phyloP scores from a whole-genome alignment of 1,284 basidiomycete genomes.

The Apiotrichum porosum region DNA sequence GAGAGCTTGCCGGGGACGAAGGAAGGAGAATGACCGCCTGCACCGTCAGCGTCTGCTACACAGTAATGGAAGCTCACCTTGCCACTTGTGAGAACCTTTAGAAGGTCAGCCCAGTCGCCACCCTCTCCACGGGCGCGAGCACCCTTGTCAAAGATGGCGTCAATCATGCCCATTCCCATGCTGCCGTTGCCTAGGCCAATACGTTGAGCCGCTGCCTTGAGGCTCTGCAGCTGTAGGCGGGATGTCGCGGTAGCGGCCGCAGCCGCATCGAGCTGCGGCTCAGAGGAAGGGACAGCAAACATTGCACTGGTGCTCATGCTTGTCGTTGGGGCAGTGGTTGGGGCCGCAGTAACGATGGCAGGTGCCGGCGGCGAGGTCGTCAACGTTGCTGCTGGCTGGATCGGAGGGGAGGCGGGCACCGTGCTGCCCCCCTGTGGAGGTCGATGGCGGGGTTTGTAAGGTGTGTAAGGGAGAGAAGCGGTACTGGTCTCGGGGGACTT shows the following conservation, averaged over 20 bases:
- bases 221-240: constrained; percentile 64
- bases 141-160: constrained; percentile 65
- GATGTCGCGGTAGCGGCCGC: constrained; percentile 26
- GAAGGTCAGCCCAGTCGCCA: constrained; percentile 70
- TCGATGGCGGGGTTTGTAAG: constrained; percentile 16
- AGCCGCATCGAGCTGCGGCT: neutral
- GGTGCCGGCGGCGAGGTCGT: neutral
- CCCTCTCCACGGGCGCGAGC: constrained; percentile 60
- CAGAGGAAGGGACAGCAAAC: constrained; percentile 28
- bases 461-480: neutral
- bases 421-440: constrained; percentile 5
- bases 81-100: constrained; percentile 61
- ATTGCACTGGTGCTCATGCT: constrained; percentile 23
- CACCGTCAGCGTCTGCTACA: neutral
- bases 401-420: neutral
- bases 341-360: neutral
- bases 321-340: constrained; percentile 8
- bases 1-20: constrained; percentile 52
- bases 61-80: constrained; percentile 55
- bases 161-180: constrained; percentile 77
- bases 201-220: constrained; percentile 71
- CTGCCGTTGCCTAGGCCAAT: constrained; percentile 65
- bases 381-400: neutral
- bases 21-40: constrained; percentile 77
- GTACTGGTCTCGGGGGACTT: no score